Percentiles rank a stretch among this genome's conserved stretches.
phyloP scores from a whole-genome alignment of 306 rosid genomes.

The Quercus agrifolia region DNA sequence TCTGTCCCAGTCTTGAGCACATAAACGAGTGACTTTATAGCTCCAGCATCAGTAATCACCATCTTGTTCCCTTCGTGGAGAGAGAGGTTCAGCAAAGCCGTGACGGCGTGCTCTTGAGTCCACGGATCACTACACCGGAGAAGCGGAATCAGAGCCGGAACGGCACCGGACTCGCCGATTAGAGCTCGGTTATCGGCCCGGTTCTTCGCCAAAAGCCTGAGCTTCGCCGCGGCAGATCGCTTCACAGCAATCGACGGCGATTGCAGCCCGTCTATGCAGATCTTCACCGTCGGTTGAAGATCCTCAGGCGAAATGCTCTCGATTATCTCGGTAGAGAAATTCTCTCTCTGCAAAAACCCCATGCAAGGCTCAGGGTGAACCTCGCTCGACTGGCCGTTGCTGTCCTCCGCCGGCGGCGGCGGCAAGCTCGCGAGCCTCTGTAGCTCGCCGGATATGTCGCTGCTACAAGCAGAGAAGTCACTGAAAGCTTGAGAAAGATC shows the following conservation, averaged over 20 bases:
- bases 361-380: constrained; percentile 71
- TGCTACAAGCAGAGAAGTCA: constrained; percentile 84
- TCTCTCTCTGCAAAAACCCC: constrained; percentile 85
- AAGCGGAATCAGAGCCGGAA: constrained; percentile 76
- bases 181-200: constrained; percentile 76
- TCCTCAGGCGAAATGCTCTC: constrained; percentile 99
- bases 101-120: constrained; percentile 95
- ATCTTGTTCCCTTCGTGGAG: constrained; percentile 74
- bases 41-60: constrained; percentile 74
- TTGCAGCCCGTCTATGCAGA: constrained; percentile 77
- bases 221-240: constrained; percentile 94
- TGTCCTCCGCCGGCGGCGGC: background rate
- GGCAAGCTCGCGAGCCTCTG: constrained; percentile 70
- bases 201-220: constrained; percentile 85
- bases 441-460: constrained; percentile 90
- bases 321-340: constrained; percentile 86
- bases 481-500: constrained; percentile 88
- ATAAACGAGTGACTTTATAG: constrained; percentile 76
- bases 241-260: constrained; percentile 72
- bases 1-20: constrained; percentile 90
- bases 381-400: constrained; percentile 10
- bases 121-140: constrained; percentile 89
- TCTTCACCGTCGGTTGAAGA: constrained; percentile 95
- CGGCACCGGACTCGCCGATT: constrained; percentile 93
- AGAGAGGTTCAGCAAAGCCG: constrained; percentile 81